These are phyloP conservation scores for Quercus bicolor DNA, from an alignment of 306 rosid species.

Conservation along the genomic window DNA sequence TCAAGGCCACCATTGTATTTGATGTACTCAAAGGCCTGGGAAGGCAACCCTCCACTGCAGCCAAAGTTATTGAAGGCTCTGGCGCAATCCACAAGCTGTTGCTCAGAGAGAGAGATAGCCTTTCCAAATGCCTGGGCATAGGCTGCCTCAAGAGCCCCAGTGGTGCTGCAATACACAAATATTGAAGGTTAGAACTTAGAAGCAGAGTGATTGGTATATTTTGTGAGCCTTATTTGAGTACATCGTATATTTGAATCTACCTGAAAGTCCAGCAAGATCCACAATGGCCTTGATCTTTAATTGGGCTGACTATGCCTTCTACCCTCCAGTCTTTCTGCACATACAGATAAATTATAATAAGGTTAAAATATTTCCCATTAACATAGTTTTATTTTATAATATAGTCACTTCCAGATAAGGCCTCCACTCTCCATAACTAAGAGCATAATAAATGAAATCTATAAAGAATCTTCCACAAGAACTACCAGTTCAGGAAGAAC, in stretches of 20 bases:
- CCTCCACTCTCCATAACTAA: too few species aligned
- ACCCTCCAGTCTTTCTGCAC: slow-evolving; percentile 95
- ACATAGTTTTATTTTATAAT: not conserved
- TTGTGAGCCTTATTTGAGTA: not conserved
- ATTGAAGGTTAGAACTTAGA: slow-evolving; percentile 24
- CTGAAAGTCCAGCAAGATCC: slow-evolving; percentile 78
- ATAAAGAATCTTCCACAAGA: not conserved
- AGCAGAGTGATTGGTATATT: not conserved
- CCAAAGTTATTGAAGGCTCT: slow-evolving; percentile 88
- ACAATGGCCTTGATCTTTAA: slow-evolving; percentile 79
- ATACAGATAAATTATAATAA: not conserved
- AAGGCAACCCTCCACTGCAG: slow-evolving; percentile 87
- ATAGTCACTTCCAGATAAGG: too few species aligned
- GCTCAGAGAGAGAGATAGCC: slow-evolving; percentile 83
- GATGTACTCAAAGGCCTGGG: slow-evolving; percentile 95
- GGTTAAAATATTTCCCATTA: not conserved
- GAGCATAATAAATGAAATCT: not conserved
- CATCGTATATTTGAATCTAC: slow-evolving; percentile 3
- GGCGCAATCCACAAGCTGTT: slow-evolving; percentile 95
- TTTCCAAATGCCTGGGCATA: slow-evolving; percentile 68
- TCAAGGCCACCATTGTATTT: slow-evolving; percentile 91
- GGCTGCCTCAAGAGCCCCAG: slow-evolving; percentile 95
- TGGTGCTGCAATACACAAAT: slow-evolving; percentile 56
- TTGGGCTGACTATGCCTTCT: slow-evolving; percentile 65
- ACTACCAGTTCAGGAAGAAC: slow-evolving; percentile 60